Base-by-base conservation (phyloP, 2,329 filamentous ascomycete genomes). In the Harringtonia lauricola region DNA sequence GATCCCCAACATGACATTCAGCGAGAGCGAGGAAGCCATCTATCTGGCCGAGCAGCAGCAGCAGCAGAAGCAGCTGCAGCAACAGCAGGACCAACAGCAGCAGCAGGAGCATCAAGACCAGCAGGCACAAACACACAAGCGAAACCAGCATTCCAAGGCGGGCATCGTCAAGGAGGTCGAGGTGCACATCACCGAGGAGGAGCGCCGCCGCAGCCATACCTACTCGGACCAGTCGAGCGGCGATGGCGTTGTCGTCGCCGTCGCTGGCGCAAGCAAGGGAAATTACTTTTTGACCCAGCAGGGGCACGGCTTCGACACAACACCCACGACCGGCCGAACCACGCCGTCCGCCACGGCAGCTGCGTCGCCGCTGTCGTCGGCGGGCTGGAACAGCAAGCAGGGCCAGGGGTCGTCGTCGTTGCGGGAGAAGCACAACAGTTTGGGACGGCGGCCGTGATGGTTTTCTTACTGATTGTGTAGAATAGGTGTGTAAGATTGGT, bases 11-110 rank as follows among this genome's bases (percentile, higher is more conserved):
- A 48, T 56, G 29, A 53, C 53, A 3, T 46, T 54, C 24, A 52
- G 49, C 42, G 52, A 49, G 43, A 57, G 54, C 50, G 54, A 58
- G 35, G 55, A 58, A 49, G 35, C 44, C 29, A 57, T 57, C 34
- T 43, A 47, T 36, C n/a, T 36, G 43, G 39, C 45, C 30, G 36
- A 45, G 19, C 18, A 18, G 39, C 42, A 46, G 28, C 33, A 41
- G 39, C 48, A 48, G 36, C 31, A 36, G 21, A 37, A 43, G 42
- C 24, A 13, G 5, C 26, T 24, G 6, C 29, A 31, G 28, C 31
- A 40, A 21, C 18, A 21, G 10, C 43, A 39, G 24, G 17, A 21
- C 5, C 39, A 41, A 15, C 15, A 24, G 1, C 31, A 42, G 13
- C 15, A 30, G 14, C 19, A 41, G 31, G 33, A 24, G 29, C n/a